A percentile compares a stretch with the other conserved stretches of the same genome.
Evolutionary conservation across 352 stramenopile genomes (phyloP).

Genomic region (Phytopythium litorale): DNA sequence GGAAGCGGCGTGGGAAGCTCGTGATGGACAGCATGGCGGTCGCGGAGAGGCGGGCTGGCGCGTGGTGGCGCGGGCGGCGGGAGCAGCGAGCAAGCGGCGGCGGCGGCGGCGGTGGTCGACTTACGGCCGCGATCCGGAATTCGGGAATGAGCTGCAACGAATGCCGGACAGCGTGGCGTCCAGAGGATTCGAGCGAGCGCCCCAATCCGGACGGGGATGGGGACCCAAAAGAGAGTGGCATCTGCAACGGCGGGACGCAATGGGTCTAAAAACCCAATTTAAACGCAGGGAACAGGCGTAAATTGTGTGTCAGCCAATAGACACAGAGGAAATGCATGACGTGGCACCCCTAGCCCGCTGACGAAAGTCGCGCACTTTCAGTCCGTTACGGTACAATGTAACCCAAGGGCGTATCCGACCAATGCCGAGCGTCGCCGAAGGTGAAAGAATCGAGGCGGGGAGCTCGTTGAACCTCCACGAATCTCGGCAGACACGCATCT

Average conservation of each 20-base stretch:
- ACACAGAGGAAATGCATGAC: neutral
- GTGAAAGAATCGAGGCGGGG: neutral
- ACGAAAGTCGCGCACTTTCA: neutral
- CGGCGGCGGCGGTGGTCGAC: neutral
- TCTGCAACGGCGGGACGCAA: neutral
- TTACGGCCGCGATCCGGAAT: neutral
- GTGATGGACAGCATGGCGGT: slow-evolving; percentile 73
- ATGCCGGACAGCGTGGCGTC: neutral
- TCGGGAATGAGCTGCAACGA: neutral
- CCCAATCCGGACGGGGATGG: no score
- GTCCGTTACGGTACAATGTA: neutral
- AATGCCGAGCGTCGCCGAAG: neutral
- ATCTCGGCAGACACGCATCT: neutral
- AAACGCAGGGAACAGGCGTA: neutral
- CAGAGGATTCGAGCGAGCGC: neutral
- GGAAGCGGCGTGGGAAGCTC: slow-evolving; percentile 75
- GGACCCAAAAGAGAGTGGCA: neutral
- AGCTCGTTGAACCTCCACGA: neutral
- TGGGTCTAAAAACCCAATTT: slow-evolving; percentile 1
- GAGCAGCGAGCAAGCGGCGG: neutral
- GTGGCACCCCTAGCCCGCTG: neutral
- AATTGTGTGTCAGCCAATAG: neutral
- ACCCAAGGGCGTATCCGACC: neutral
- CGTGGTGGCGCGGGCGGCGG: neutral
- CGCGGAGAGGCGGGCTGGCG: neutral